Evolutionary conservation across 371 early-diverging fungal genomes (phyloP).

Genomic region (Rhizopus delemar): DNA sequence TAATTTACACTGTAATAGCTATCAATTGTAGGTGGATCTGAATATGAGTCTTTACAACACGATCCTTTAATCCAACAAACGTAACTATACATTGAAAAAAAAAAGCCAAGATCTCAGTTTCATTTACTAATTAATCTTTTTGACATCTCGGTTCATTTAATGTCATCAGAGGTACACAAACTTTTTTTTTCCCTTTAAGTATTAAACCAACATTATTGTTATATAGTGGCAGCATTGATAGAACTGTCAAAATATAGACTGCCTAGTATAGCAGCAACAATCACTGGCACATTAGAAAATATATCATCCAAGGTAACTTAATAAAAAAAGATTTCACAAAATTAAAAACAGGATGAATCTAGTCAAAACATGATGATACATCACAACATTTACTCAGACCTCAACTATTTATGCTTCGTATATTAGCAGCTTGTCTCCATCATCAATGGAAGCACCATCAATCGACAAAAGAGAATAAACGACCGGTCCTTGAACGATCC

Average conservation of each 20-base stretch:
- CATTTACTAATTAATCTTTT: slow-evolving; percentile 4
- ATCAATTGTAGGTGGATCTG: slow-evolving; percentile 49
- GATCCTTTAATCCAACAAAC: slow-evolving; percentile 64
- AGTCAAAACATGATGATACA: slow-evolving; percentile 40
- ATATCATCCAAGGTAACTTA: slow-evolving; percentile 46
- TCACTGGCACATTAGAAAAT: slow-evolving; percentile 52
- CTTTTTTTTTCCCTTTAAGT: slow-evolving; percentile 32
- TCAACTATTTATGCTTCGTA: slow-evolving; percentile 67
- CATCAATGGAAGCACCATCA: slow-evolving; percentile 56
- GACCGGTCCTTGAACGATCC: slow-evolving; percentile 8
- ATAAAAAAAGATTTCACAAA: slow-evolving; percentile 1
- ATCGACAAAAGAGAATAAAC: neutral
- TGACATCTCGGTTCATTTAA: slow-evolving; percentile 36
- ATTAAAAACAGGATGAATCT: neutral
- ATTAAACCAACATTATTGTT: neutral
- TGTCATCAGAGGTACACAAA: slow-evolving; percentile 47
- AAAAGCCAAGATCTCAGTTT: neutral
- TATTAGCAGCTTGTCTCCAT: slow-evolving; percentile 68
- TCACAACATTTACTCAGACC: slow-evolving; percentile 58
- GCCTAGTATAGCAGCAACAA: slow-evolving; percentile 42
- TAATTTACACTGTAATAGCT: slow-evolving; percentile 29
- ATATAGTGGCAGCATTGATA: slow-evolving; percentile 49
- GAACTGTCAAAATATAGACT: slow-evolving; percentile 60
- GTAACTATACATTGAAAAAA: slow-evolving; percentile 10
- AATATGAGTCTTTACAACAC: slow-evolving; percentile 52